A percentile compares a stretch with the other conserved stretches of the same genome.
Evolutionary conservation across 2,329 filamentous ascomycete genomes (phyloP).

Genomic region (Alternaria brassicae): DNA sequence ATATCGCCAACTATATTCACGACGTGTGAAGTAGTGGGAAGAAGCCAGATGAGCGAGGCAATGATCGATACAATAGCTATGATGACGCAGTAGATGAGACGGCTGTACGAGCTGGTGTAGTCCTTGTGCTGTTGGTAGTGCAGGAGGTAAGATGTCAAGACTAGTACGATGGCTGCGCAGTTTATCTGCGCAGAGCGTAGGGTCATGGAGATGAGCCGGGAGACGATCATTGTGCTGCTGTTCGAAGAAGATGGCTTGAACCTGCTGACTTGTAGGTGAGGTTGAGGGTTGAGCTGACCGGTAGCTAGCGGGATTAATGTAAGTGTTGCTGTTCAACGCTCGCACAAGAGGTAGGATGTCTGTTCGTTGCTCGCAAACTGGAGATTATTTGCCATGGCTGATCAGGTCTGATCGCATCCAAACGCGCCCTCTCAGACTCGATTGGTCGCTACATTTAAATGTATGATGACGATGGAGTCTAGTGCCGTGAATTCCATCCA

Average conservation of each 20-base stretch:
- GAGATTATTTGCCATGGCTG: too few relatives aligned
- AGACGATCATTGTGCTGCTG: constrained; percentile 24
- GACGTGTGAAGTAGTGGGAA: constrained; percentile 71
- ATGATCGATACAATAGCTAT: constrained; percentile 72
- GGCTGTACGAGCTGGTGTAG: constrained; percentile 63
- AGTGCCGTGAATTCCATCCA: not conserved
- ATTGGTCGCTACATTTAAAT: not conserved
- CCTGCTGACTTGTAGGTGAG: not conserved
- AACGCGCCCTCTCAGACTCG: not conserved
- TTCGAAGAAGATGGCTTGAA: not conserved
- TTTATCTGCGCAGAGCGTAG: constrained; percentile 69
- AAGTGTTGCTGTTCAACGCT: not conserved
- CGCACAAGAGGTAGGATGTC: too few relatives aligned
- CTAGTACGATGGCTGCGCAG: constrained; percentile 66
- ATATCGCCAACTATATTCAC: constrained; percentile 74
- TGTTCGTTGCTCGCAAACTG: not conserved
- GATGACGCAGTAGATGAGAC: constrained; percentile 78
- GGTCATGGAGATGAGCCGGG: constrained; percentile 62
- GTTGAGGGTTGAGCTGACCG: not conserved
- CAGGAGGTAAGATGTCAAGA: constrained; percentile 26
- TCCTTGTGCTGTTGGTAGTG: constrained; percentile 38
- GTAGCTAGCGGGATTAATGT: not conserved
- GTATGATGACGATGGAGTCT: not conserved
- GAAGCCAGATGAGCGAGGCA: constrained; percentile 71
- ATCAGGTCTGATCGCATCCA: not conserved